These are phyloP conservation scores for Trichosporon asahii DNA, from an alignment of 1,284 basidiomycete genomes.

Conservation along the genomic window DNA sequence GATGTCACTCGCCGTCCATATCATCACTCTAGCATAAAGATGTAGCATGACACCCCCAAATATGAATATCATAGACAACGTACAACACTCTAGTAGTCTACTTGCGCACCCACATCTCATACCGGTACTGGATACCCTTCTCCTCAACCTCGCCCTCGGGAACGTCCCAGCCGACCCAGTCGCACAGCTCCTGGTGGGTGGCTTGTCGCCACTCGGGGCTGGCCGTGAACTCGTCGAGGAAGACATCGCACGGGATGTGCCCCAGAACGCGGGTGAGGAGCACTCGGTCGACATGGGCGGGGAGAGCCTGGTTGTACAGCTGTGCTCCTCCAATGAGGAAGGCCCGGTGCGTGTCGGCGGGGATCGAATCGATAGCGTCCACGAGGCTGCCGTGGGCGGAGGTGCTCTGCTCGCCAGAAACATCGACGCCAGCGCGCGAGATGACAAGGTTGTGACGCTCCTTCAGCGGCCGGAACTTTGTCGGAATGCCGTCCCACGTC, in stretches of 20 bases:
- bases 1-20: not conserved
- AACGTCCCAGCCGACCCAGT: conserved; percentile 77
- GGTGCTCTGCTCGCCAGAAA: conserved; percentile 57
- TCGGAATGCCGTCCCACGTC: conserved; percentile 97
- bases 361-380: conserved; percentile 34
- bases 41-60: conserved; percentile 4
- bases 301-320: conserved; percentile 70
- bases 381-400: conserved; percentile 38
- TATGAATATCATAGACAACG: conserved; percentile 14
- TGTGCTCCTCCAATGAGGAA: conserved; percentile 91
- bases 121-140: conserved; percentile 77
- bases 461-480: conserved; percentile 75
- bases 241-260: conserved; percentile 78
- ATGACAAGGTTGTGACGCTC: conserved; percentile 78
- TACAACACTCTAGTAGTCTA: not conserved
- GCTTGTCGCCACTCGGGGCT: conserved; percentile 59
- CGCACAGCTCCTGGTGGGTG: conserved; percentile 61
- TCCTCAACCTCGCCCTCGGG: conserved; percentile 71
- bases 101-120: conserved; percentile 79
- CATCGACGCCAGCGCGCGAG: conserved; percentile 62
- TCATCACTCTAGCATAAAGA: conserved; percentile 7
- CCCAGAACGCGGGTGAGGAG: conserved; percentile 76
- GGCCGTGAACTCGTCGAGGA: conserved; percentile 69
- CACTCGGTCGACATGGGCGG: conserved; percentile 65
- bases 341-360: conserved; percentile 33